phyloP scores from a whole-genome alignment of 768 basidiomycete species.

The Rhodotorula kratochvilovae region DNA sequence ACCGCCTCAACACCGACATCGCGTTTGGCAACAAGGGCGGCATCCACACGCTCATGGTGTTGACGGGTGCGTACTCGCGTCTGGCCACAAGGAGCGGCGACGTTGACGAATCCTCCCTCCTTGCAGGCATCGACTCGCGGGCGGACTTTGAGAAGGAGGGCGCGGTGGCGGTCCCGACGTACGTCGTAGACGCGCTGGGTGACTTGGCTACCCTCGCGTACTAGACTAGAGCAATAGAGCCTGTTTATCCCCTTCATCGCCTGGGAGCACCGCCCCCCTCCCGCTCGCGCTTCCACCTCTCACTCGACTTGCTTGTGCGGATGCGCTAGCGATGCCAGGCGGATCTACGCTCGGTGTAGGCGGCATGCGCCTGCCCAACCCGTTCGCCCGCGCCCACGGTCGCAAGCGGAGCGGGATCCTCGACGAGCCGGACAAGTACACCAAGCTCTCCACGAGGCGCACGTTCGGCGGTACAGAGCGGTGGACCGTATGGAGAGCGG shows the following conservation, averaged over 20 bases:
- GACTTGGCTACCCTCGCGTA: constrained; percentile 56
- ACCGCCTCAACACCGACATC: constrained; percentile 93
- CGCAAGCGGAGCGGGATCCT: neutral
- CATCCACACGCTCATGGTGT: constrained; percentile 77
- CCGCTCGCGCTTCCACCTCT: neutral
- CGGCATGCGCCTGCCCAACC: neutral
- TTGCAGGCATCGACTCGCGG: constrained; percentile 68
- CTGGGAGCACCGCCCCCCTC: neutral
- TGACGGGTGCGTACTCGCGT: constrained; percentile 61
- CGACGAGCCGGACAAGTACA: constrained; percentile 3
- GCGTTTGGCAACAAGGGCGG: constrained; percentile 83
- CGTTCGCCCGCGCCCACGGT: neutral
- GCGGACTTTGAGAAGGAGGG: constrained; percentile 67
- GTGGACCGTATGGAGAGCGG: neutral
- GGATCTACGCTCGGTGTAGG: neutral
- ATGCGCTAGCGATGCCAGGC: constrained; percentile 11
- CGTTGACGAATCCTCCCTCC: neutral
- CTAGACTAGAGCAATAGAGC: constrained; percentile 5
- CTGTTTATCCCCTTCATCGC: neutral
- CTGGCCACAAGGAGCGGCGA: neutral
- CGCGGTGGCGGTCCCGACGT: constrained; percentile 72
- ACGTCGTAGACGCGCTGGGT: constrained; percentile 72
- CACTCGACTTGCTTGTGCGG: neutral
- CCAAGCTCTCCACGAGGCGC: neutral
- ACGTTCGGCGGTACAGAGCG: neutral